Percentiles rank a stretch among this genome's conserved stretches.
Conservation (phyloP, 148 eudicot genomes). For the Pharnaceum exiguum region DNA sequence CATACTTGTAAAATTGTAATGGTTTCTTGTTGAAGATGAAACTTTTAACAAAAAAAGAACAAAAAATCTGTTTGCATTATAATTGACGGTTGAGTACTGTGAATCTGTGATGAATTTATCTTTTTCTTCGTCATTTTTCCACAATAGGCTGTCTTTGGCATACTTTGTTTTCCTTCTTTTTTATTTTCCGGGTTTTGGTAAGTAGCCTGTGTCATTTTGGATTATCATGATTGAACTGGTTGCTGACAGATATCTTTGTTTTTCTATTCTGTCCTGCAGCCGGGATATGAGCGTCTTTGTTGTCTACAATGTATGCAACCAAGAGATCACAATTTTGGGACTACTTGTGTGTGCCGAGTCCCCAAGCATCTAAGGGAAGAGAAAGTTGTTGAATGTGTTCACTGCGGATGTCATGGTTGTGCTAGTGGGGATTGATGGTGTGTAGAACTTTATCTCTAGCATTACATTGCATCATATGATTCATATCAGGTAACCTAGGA, state of each 20-base stretch:
- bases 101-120: no score
- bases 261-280: slow-evolving; percentile 41
- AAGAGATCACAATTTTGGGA: slow-evolving; percentile 81
- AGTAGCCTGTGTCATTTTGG: not conserved
- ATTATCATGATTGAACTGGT: not conserved
- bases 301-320: slow-evolving; percentile 85
- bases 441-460: no score
- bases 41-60: no score
- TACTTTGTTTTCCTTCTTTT: not conserved
- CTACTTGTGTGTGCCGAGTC: slow-evolving; percentile 88
- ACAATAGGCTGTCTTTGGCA: not conserved
- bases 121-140: no score
- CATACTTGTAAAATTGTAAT: no score
- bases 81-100: no score
- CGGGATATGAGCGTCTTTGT: slow-evolving; percentile 89
- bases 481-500: no score
- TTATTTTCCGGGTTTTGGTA: not conserved
- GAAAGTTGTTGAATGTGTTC: slow-evolving; percentile 81
- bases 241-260: not conserved
- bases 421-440: slow-evolving; percentile 87
- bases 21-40: no score
- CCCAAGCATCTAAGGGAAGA: slow-evolving; percentile 90
- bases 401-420: slow-evolving; percentile 81
- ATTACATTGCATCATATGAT: no score
- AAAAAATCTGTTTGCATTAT: no score